phyloP scores from a whole-genome alignment of 164 flowering plant genomes.

The Aristolochia californica region DNA sequence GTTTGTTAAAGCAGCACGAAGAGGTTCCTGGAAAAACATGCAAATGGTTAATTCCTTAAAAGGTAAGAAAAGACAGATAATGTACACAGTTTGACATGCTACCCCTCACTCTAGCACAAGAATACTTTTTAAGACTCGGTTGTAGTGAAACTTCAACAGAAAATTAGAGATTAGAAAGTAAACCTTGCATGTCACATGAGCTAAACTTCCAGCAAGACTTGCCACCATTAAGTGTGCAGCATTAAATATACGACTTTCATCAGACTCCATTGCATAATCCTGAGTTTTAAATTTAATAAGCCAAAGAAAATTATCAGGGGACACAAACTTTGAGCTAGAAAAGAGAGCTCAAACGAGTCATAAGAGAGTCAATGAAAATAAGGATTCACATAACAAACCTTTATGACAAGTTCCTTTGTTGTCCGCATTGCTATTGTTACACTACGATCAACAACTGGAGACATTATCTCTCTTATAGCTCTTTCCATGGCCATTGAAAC shows the following conservation, averaged over 20 bases:
- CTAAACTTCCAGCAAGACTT: slow-evolving; percentile 90
- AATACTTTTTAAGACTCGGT: too few relatives aligned
- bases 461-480: slow-evolving; percentile 78
- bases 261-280: slow-evolving; percentile 96
- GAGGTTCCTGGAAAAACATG: slow-evolving; percentile 57
- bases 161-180: background rate
- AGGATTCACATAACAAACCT: slow-evolving; percentile 35
- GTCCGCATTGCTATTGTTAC: slow-evolving; percentile 89
- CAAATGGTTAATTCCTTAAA: background rate
- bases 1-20: slow-evolving; percentile 68
- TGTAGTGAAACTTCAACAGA: background rate
- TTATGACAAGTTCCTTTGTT: slow-evolving; percentile 84
- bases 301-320: too few relatives aligned
- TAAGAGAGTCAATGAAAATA: background rate
- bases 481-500: slow-evolving; percentile 87
- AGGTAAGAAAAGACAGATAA: background rate
- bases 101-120: too few relatives aligned
- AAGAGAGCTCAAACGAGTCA: background rate
- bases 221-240: slow-evolving; percentile 98
- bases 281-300: slow-evolving; percentile 8
- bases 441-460: slow-evolving; percentile 81
- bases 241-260: slow-evolving; percentile 79
- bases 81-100: background rate
- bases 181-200: slow-evolving; percentile 99
- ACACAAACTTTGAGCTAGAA: background rate